Conservation (phyloP, 176 grass and related monocot species). For the Pontederia crassipes region DNA sequence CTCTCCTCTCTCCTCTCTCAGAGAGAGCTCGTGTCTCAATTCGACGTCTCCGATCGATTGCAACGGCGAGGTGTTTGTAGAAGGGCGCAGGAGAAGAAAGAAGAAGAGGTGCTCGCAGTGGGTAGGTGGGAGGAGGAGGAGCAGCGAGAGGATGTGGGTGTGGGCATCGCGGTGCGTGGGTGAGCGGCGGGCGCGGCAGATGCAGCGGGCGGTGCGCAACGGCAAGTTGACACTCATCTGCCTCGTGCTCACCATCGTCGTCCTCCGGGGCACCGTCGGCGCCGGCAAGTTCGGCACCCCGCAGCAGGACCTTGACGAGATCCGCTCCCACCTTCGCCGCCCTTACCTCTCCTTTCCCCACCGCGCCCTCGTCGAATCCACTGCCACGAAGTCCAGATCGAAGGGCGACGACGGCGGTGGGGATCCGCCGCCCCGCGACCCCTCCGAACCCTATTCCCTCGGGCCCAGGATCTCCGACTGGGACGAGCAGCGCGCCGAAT, state of each 20-base stretch:
- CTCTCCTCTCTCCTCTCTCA: too few relatives aligned
- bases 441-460: conserved; percentile 56
- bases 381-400: background rate
- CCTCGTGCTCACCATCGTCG: conserved; percentile 69
- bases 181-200: conserved; percentile 63
- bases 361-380: conserved; percentile 53
- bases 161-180: conserved; percentile 32
- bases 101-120: too few relatives aligned
- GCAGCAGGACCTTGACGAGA: conserved; percentile 76
- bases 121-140: too few relatives aligned
- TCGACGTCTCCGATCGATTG: too few relatives aligned
- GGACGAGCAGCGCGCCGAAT: conserved; percentile 70
- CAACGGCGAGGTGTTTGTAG: too few relatives aligned
- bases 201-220: conserved; percentile 54
- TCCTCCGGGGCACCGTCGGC: conserved; percentile 76
- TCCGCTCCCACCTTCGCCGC: conserved; percentile 52
- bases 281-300: conserved; percentile 73
- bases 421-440: conserved; percentile 55
- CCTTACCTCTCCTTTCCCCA: conserved; percentile 47
- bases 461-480: conserved; percentile 90
- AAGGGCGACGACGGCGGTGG: conserved; percentile 26
- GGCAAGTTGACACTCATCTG: conserved; percentile 72
- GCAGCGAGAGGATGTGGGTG: too few relatives aligned
- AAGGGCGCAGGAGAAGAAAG: too few relatives aligned
- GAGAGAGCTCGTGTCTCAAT: too few relatives aligned